A percentile compares a stretch with the other conserved stretches of the same genome.
These are phyloP conservation scores for Globisporangium perplexum DNA, from an alignment of 352 stramenopile genomes.

Conservation along the genomic window DNA sequence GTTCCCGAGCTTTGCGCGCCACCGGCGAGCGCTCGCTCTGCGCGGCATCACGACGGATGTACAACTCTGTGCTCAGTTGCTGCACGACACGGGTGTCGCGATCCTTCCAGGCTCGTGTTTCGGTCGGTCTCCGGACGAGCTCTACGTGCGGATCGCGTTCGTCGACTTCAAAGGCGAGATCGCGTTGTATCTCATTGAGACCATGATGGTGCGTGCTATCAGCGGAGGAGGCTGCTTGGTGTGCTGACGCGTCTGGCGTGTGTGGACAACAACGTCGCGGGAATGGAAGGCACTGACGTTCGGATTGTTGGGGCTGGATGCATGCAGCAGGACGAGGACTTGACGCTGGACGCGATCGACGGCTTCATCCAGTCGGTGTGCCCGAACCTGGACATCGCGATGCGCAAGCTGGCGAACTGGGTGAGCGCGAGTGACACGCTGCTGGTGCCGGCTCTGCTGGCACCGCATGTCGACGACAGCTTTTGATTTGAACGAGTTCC, in stretches of 20 bases:
- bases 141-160: constrained; percentile 79
- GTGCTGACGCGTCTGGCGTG: not conserved
- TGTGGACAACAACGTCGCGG: not conserved
- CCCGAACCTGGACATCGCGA: constrained; percentile 79
- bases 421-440: constrained; percentile 24
- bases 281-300: not conserved
- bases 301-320: not conserved
- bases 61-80: constrained; percentile 64
- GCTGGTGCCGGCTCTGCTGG: constrained; percentile 12
- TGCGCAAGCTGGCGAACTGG: constrained; percentile 73
- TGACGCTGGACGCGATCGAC: constrained; percentile 64
- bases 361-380: constrained; percentile 87
- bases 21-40: constrained; percentile 53
- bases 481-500: not conserved
- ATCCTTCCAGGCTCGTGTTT: constrained; percentile 83
- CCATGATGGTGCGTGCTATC: constrained; percentile 47
- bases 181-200: constrained; percentile 83
- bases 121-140: constrained; percentile 62
- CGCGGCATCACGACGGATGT: constrained; percentile 69
- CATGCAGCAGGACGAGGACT: constrained; percentile 37
- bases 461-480: constrained; percentile 11
- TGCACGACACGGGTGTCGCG: constrained; percentile 82
- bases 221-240: not conserved
- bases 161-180: constrained; percentile 88
- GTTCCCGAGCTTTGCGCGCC: constrained; percentile 74